These are phyloP conservation scores for Boechera stricta DNA, from an alignment of 345 rosid genomes.

Conservation along the genomic window DNA sequence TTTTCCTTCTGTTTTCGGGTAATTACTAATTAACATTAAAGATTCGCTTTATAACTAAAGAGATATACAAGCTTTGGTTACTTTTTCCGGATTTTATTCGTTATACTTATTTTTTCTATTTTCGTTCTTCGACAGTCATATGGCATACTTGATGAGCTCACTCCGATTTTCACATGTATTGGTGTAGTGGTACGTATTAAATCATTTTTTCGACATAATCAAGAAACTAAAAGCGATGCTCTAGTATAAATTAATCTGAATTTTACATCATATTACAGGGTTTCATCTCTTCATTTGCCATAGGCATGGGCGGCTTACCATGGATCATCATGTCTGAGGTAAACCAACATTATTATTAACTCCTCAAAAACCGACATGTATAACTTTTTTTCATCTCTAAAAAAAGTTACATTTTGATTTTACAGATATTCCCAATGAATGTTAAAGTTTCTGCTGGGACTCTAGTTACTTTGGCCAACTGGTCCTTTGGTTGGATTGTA, in stretches of 20 bases:
- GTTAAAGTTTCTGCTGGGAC: conserved; percentile 71
- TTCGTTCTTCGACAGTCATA: conserved; percentile 36
- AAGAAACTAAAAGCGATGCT: neutral
- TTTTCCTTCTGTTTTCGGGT: conserved; percentile 66
- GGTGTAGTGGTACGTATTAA: conserved; percentile 45
- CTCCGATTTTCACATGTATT: conserved; percentile 46
- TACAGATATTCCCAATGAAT: conserved; percentile 61
- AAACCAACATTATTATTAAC: neutral
- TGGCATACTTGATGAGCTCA: conserved; percentile 41
- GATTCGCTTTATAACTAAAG: neutral
- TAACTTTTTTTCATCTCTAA: neutral
- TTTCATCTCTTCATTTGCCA: conserved; percentile 38
- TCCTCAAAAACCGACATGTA: neutral
- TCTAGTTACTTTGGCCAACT: conserved; percentile 50
- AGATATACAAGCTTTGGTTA: neutral
- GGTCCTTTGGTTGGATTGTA: conserved; percentile 55
- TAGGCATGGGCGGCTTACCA: conserved; percentile 65
- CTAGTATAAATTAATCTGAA: conserved; percentile 1
- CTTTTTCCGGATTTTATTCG: neutral
- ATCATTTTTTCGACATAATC: neutral
- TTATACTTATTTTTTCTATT: neutral
- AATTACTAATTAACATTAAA: conserved; percentile 25
- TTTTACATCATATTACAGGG: conserved; percentile 46
- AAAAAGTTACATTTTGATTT: neutral
- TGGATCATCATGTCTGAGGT: conserved; percentile 80